Evolutionary conservation across 129 eudicot genomes (phyloP).

Genomic region (Glebionis coronaria): DNA sequence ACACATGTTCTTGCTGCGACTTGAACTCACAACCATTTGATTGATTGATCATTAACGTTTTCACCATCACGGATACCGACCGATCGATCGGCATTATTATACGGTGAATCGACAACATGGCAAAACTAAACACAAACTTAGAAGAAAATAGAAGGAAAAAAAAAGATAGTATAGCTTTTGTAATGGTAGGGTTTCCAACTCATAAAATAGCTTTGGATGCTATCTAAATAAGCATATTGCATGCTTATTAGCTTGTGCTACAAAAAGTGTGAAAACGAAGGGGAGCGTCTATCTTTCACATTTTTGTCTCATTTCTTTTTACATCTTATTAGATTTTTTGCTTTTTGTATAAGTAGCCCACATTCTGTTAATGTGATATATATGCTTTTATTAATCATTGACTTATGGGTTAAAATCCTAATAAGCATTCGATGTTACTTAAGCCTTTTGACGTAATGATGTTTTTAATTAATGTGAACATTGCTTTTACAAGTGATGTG

Average conservation of each 20-base stretch:
- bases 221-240: constrained; percentile 11
- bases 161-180: constrained; percentile 20
- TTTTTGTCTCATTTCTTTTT: constrained; percentile 37
- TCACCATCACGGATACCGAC: background rate
- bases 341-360: constrained; percentile 14
- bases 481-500: background rate
- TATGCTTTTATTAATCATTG: constrained; percentile 15
- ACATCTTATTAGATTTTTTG: constrained; percentile 21
- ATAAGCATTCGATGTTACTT: constrained; percentile 7
- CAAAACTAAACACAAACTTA: background rate
- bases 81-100: no score
- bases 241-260: constrained; percentile 18
- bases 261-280: constrained; percentile 41
- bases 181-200: constrained; percentile 49
- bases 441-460: background rate
- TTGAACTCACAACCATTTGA: no score
- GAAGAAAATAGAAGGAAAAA: background rate
- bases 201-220: constrained; percentile 57
- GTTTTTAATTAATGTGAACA: background rate
- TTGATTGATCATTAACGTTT: no score
- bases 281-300: constrained; percentile 33
- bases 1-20: background rate
- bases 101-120: background rate
- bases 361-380: background rate
- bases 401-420: background rate